Evolutionary conservation across 257 asterid species (phyloP), one percentile per base, ranked within the genome.

Genomic region (Jasminum sambac): DNA sequence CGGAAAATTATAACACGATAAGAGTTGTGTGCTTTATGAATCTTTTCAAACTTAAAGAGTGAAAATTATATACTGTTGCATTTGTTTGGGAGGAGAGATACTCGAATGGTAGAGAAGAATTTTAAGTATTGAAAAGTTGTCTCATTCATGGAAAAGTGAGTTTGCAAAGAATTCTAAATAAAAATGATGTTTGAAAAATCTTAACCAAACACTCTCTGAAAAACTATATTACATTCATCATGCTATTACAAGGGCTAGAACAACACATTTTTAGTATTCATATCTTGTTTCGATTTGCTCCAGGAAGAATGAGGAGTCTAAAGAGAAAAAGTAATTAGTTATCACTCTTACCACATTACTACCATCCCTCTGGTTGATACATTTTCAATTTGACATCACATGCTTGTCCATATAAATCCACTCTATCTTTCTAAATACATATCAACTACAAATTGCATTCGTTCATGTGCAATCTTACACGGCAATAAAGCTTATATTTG

Each of bases 311-410:
- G 23, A 10, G 46, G 66, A 38, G 41, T 23, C 5, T 55, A 52
- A 1, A 39, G 43, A n/a, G n/a, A 40, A 30, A 36, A 5, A 5
- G 44, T n/a, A 40, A 37, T 12, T 11, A 70, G 11, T 14, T 13
- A 55, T 57, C 36, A 4, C 36, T 30, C 36, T n/a, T 1, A 4
- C 4, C 12, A 16, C 48, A 52, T 36, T 26, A 50, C 2, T 68
- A 42, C 9, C 40, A 1, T 24, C 50, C 64, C 17, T 34, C 44
- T 46, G 36, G 38, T 37, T n/a, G 36, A 16, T 67, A 30, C n/a
- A n/a, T n/a, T 48, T 48, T 19, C 72, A 10, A 10, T 26, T 52
- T 9, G 48, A 6, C 62, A 44, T 71, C 69, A 30, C n/a, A 44
- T 16, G 11, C 39, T 69, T 59, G 44, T 14, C 6, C 6, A 52